phyloP scores from a whole-genome alignment of 192 early-diverging fungal species.

The Rhizophagus sp. region DNA sequence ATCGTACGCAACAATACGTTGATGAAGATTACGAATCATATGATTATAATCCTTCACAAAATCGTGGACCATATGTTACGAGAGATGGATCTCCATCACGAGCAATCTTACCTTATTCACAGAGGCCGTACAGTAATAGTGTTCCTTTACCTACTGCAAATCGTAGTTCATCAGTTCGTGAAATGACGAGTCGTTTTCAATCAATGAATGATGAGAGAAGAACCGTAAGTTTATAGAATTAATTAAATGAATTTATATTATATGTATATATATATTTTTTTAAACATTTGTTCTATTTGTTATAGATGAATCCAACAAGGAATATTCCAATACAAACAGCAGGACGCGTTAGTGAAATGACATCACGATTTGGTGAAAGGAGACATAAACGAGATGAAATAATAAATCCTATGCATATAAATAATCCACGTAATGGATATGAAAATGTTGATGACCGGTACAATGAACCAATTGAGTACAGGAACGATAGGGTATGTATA shows the following conservation, averaged over 20 bases:
- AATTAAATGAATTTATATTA: background rate
- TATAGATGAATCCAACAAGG: background rate
- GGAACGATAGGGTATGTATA: background rate
- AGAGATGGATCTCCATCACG: background rate
- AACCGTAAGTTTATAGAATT: background rate
- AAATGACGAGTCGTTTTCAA: background rate
- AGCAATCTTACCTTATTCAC: background rate
- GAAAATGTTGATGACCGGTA: background rate
- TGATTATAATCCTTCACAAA: background rate
- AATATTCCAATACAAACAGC: background rate
- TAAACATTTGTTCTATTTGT: background rate
- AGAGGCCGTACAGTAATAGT: background rate
- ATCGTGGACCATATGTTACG: background rate
- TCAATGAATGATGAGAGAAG: background rate
- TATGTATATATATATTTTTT: background rate
- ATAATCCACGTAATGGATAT: background rate
- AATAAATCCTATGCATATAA: background rate
- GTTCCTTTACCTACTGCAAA: background rate
- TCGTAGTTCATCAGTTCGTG: background rate
- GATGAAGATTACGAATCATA: background rate
- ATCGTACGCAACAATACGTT: background rate
- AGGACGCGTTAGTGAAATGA: conserved; percentile 1
- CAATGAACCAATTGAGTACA: background rate
- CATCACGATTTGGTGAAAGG: conserved; percentile 2
- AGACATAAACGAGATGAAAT: background rate